Percentiles rank a stretch among this genome's conserved stretches.
phyloP scores from a whole-genome alignment of 2,329 filamentous ascomycete genomes.

The Scedosporium minutisporum region DNA sequence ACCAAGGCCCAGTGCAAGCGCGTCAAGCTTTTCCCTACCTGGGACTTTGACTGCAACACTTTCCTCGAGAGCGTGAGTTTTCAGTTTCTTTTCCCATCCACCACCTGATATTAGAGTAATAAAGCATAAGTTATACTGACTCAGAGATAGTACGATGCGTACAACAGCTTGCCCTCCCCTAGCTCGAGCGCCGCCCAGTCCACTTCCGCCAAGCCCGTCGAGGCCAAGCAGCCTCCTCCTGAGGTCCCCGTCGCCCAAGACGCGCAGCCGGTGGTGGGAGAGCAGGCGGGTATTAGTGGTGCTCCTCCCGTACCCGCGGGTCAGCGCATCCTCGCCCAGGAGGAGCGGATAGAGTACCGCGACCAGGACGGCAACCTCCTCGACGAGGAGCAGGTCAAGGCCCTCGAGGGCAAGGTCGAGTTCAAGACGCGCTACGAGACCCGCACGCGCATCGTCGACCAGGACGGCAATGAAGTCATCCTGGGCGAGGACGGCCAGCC shows the following conservation, averaged over 20 bases:
- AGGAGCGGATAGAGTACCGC: constrained; percentile 87
- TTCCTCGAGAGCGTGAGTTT: constrained; percentile 77
- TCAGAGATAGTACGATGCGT: constrained; percentile 36
- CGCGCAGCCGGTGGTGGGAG: constrained; percentile 8
- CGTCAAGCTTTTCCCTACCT: constrained; percentile 77
- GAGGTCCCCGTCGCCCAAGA: constrained; percentile 8
- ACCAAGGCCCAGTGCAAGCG: constrained; percentile 78
- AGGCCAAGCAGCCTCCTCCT: constrained; percentile 13
- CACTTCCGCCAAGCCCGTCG: constrained; percentile 13
- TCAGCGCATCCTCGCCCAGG: constrained; percentile 43
- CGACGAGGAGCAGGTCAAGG: constrained; percentile 71
- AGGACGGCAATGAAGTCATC: constrained; percentile 64
- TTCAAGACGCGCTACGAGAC: constrained; percentile 96
- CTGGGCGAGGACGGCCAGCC: constrained; percentile 25
- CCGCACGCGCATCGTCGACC: constrained; percentile 75
- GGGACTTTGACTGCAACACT: constrained; percentile 98
- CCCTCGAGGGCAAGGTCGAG: constrained; percentile 82
- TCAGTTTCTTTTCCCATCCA: neutral
- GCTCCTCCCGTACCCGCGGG: constrained; percentile 38
- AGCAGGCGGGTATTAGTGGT: constrained; percentile 31
- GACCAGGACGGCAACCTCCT: constrained; percentile 90
- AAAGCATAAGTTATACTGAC: constrained; percentile 10
- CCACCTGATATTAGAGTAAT: neutral
- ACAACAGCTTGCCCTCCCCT: constrained; percentile 22
- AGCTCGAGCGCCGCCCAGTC: constrained; percentile 11